Evolutionary conservation across 139 green algal species (phyloP).

Genomic region (Trebouxia sp.): DNA sequence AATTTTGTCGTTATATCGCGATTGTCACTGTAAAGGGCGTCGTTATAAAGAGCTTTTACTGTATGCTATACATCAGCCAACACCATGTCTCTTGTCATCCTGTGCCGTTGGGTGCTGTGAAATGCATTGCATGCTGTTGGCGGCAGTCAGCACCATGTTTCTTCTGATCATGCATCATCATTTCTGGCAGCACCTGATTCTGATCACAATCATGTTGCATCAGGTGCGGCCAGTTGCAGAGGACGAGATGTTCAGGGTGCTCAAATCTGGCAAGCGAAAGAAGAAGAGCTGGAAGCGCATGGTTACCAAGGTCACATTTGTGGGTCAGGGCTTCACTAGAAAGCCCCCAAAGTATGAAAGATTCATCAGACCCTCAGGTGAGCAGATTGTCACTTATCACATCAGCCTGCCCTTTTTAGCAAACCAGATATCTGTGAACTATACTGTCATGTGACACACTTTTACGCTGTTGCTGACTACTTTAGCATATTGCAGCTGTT

Average conservation of each 20-base stretch:
- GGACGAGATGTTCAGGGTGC: constrained; percentile 99
- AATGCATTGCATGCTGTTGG: not conserved
- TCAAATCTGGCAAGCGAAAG: constrained; percentile 87
- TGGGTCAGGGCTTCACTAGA: constrained; percentile 94
- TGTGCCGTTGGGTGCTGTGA: not conserved
- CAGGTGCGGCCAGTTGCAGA: constrained; percentile 95
- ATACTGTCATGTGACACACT: no score
- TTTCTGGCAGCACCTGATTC: no score
- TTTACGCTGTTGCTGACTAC: no score
- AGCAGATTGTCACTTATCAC: no score
- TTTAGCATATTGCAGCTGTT: not conserved
- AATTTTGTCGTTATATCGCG: no score
- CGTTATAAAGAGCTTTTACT: no score
- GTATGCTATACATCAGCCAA: not conserved
- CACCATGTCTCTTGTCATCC: not conserved
- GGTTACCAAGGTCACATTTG: constrained; percentile 99
- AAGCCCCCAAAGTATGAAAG: constrained; percentile 99
- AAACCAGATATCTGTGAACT: not conserved
- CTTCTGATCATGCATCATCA: no score
- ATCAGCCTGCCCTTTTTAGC: not conserved
- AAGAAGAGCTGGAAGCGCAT: constrained; percentile 99
- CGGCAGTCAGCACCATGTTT: not conserved
- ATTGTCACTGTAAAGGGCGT: no score
- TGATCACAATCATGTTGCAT: no score
- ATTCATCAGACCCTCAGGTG: constrained; percentile 94